Percentiles rank a stretch among this genome's conserved stretches.
Evolutionary conservation across 2,329 filamentous ascomycete genomes (phyloP).

Genomic region (Cadophora gregata): DNA sequence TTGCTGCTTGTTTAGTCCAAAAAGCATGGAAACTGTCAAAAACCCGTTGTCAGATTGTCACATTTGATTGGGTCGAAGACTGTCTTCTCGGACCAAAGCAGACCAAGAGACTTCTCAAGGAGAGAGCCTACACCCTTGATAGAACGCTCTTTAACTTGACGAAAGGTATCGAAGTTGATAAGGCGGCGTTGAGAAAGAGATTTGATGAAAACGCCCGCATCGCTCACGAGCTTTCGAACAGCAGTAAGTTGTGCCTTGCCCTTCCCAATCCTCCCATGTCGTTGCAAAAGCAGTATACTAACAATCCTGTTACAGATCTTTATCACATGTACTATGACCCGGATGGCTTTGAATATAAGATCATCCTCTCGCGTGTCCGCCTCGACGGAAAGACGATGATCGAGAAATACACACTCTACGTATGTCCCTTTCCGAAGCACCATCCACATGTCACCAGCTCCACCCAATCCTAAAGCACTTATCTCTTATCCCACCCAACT

Average conservation of each 20-base stretch:
- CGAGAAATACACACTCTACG: constrained; percentile 51
- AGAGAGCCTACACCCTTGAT: constrained; percentile 36
- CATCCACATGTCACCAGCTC: neutral
- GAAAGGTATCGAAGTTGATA: constrained; percentile 48
- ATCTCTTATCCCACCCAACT: neutral
- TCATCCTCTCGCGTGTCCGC: constrained; percentile 63
- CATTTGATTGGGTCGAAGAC: constrained; percentile 54
- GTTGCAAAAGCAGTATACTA: neutral
- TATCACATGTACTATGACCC: constrained; percentile 69
- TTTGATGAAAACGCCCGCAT: constrained; percentile 43
- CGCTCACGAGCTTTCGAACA: constrained; percentile 54
- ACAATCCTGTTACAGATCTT: constrained; percentile 50
- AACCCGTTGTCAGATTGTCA: constrained; percentile 50
- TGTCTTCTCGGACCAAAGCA: constrained; percentile 37
- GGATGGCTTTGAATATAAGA: constrained; percentile 67
- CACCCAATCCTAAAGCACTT: neutral
- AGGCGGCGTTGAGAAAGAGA: constrained; percentile 44
- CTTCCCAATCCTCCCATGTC: neutral
- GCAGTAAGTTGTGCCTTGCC: constrained; percentile 49
- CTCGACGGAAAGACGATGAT: constrained; percentile 51
- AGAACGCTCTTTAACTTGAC: constrained; percentile 32
- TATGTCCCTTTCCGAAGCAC: neutral
- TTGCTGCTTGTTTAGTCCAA: constrained; percentile 44
- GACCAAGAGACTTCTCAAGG: constrained; percentile 38
- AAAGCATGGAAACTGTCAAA: constrained; percentile 45